phyloP scores from a whole-genome alignment of 768 basidiomycete species.

The Suillus fuscotomentosus region DNA sequence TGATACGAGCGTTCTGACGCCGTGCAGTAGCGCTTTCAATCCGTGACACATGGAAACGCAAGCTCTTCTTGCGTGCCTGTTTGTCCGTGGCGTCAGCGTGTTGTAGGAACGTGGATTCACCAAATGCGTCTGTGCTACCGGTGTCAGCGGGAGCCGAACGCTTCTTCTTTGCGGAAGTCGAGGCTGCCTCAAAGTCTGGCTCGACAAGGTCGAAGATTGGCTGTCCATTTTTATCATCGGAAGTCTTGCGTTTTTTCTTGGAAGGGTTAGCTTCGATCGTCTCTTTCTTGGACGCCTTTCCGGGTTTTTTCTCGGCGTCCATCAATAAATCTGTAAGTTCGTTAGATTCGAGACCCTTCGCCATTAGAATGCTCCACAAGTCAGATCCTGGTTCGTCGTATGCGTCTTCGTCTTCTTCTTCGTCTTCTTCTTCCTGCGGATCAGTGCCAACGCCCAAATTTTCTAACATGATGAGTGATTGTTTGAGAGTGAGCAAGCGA shows the following conservation, averaged over 20 bases:
- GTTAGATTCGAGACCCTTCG: conserved; percentile 36
- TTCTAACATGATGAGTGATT: conserved; percentile 78
- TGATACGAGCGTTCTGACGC: conserved; percentile 68
- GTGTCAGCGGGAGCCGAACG: conserved; percentile 19
- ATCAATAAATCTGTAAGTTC: conserved; percentile 59
- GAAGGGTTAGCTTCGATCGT: conserved; percentile 33
- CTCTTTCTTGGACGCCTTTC: conserved; percentile 17
- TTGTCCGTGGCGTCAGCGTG: conserved; percentile 82
- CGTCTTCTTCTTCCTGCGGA: conserved; percentile 44
- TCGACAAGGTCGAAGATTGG: conserved; percentile 77
- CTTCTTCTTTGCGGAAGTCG: conserved; percentile 23
- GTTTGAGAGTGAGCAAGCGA: conserved; percentile 80
- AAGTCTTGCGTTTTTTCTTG: conserved; percentile 65
- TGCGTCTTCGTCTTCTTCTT: conserved; percentile 37
- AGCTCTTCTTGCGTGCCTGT: conserved; percentile 71
- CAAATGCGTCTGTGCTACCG: conserved; percentile 44
- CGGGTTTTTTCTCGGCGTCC: conserved; percentile 39
- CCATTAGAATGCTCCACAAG: conserved; percentile 42
- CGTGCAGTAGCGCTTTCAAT: conserved; percentile 81
- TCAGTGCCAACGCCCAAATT: conserved; percentile 73
- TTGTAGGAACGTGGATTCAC: conserved; percentile 71
- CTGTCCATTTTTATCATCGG: conserved; percentile 17
- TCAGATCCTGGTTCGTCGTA: conserved; percentile 28
- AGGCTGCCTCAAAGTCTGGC: conserved; percentile 53
- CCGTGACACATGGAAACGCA: conserved; percentile 92